These are phyloP conservation scores for Gliomastix tumulicola DNA, from an alignment of 2,329 filamentous ascomycete genomes.

Conservation along the genomic window DNA sequence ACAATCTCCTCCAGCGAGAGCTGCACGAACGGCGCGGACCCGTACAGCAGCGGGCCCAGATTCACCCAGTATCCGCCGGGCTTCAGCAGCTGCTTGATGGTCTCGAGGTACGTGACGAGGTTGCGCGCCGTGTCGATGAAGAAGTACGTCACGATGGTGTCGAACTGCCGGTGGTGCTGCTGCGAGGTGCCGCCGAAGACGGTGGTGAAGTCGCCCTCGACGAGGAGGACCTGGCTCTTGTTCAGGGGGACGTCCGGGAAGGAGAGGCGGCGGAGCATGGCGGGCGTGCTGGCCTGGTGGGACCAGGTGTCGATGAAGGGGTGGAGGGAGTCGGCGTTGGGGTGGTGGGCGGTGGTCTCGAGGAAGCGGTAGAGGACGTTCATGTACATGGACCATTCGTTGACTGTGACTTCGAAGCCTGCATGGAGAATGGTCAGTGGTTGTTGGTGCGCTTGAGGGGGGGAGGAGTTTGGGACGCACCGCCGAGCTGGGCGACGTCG, in stretches of 20 bases:
- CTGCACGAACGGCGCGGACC: slow-evolving; percentile 46
- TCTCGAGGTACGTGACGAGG: slow-evolving; percentile 46
- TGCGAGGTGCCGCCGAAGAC: slow-evolving; percentile 16
- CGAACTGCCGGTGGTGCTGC: slow-evolving; percentile 22
- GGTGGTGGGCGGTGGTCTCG: slow-evolving; percentile 16
- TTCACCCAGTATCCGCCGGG: slow-evolving; percentile 48
- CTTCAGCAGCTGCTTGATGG: slow-evolving; percentile 37
- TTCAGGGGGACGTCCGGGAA: slow-evolving; percentile 35
- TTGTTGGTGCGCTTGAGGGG: background rate
- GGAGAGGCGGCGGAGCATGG: slow-evolving; percentile 36
- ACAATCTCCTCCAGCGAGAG: slow-evolving; percentile 47
- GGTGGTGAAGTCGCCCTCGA: slow-evolving; percentile 51
- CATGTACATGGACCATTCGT: slow-evolving; percentile 54
- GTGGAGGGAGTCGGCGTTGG: slow-evolving; percentile 24
- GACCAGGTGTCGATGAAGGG: slow-evolving; percentile 52
- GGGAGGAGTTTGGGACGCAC: slow-evolving; percentile 9
- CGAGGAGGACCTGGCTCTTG: slow-evolving; percentile 30
- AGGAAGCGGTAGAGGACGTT: slow-evolving; percentile 46
- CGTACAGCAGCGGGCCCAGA: slow-evolving; percentile 48
- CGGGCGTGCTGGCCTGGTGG: slow-evolving; percentile 39
- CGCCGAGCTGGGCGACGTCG: slow-evolving; percentile 36
- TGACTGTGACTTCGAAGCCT: slow-evolving; percentile 45
- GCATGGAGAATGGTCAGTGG: background rate
- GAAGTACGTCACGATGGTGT: slow-evolving; percentile 48
- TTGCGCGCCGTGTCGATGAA: slow-evolving; percentile 57